Evolutionary conservation across 352 stramenopile species (phyloP).

Genomic region (Phytophthora gonapodyides): DNA sequence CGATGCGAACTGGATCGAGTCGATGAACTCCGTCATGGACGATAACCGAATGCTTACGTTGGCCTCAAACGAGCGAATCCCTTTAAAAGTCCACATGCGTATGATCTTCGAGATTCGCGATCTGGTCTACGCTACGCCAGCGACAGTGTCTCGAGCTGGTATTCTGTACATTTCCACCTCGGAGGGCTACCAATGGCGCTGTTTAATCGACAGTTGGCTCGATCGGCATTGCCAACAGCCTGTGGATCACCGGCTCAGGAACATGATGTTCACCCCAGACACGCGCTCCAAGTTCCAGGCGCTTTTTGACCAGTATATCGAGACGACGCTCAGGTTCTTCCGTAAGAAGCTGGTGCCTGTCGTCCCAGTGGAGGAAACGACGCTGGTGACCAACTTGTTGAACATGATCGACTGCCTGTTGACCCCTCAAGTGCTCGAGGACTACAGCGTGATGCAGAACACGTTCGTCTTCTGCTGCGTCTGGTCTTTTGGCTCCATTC

Average conservation of each 20-base stretch:
- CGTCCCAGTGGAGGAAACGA: slow-evolving; percentile 94
- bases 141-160: slow-evolving; percentile 94
- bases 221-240: slow-evolving; percentile 72
- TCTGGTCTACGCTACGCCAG: slow-evolving; percentile 95
- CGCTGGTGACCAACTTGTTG: slow-evolving; percentile 91
- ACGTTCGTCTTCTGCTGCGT: slow-evolving; percentile 96
- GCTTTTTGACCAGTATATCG: slow-evolving; percentile 94
- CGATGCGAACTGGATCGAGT: slow-evolving; percentile 98
- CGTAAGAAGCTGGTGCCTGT: slow-evolving; percentile 92
- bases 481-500: slow-evolving; percentile 94
- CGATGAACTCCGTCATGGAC: slow-evolving; percentile 98
- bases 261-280: slow-evolving; percentile 82
- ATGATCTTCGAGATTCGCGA: slow-evolving; percentile 98
- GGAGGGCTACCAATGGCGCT: slow-evolving; percentile 95
- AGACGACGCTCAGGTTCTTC: slow-evolving; percentile 93
- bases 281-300: slow-evolving; percentile 77
- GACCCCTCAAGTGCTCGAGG: slow-evolving; percentile 75
- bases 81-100: slow-evolving; percentile 95
- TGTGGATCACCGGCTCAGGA: slow-evolving; percentile 65
- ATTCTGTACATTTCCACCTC: slow-evolving; percentile 97
- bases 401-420: slow-evolving; percentile 95
- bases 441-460: slow-evolving; percentile 87
- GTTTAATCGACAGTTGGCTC: slow-evolving; percentile 94
- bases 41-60: slow-evolving; percentile 97
- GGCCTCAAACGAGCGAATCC: slow-evolving; percentile 96